Percentiles rank a stretch among this genome's conserved stretches.
Conservation (phyloP, 2,329 filamentous ascomycete genomes). For the Diaporthe sp. region DNA sequence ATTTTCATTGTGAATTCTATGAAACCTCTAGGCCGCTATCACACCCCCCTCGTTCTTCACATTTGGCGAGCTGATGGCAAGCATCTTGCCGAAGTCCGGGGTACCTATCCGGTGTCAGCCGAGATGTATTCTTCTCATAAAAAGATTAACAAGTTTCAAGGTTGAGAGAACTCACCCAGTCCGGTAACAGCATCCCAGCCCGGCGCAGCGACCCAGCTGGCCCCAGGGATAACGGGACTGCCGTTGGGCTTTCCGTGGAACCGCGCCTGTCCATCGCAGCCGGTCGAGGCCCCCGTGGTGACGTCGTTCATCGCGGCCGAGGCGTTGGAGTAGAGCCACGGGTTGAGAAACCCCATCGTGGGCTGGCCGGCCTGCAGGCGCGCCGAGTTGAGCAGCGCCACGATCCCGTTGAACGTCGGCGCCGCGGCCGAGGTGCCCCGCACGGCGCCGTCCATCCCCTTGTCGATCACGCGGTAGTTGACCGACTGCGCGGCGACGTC, state of each 20-base stretch:
- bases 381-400: conserved; percentile 67
- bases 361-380: conserved; percentile 56
- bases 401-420: conserved; percentile 64
- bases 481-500: conserved; percentile 62
- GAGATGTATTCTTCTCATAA: rapidly evolving
- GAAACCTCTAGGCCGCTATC: background rate
- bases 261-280: conserved; percentile 30
- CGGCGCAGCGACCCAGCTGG: conserved; percentile 30
- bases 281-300: conserved; percentile 43
- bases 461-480: conserved; percentile 50
- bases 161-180: conserved; percentile 13
- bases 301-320: conserved; percentile 46
- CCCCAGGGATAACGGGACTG: conserved; percentile 29
- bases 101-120: background rate
- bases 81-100: background rate
- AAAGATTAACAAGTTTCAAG: background rate
- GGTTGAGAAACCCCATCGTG: conserved; percentile 59
- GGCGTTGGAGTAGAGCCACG: conserved; percentile 53
- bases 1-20: background rate
- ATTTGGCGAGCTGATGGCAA: conserved; percentile 9
- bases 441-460: conserved; percentile 44
- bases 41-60: conserved; percentile 7
- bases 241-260: conserved; percentile 23
- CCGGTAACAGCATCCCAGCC: conserved; percentile 38
- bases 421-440: conserved; percentile 56